Conservation (phyloP, 176 grass and related monocot genomes). For the Juncus inflexus region DNA sequence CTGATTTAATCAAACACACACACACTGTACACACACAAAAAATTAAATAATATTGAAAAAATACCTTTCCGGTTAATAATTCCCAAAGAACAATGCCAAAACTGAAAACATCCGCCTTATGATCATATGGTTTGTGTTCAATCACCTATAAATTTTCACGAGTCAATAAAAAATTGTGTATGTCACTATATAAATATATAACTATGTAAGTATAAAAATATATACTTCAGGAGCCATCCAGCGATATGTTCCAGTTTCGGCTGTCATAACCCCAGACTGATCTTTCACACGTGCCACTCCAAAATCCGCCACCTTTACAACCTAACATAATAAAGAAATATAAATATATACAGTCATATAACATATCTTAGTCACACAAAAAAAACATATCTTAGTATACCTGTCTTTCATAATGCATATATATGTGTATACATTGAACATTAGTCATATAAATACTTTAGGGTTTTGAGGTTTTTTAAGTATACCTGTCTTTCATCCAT, state of each 20-base stretch:
- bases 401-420: conserved; percentile 42
- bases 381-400: conserved; percentile 10
- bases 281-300: conserved; percentile 78
- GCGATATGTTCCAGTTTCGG: conserved; percentile 86
- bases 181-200: neutral
- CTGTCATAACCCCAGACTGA: conserved; percentile 83
- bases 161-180: neutral
- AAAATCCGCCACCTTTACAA: conserved; percentile 91
- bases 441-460: no score
- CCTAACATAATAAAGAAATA: conserved; percentile 33
- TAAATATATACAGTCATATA: neutral
- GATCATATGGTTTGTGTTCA: conserved; percentile 43
- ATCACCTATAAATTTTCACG: conserved; percentile 30
- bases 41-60: neutral
- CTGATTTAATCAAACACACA: neutral
- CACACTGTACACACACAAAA: neutral
- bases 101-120: conserved; percentile 44
- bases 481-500: conserved; percentile 76
- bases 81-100: conserved; percentile 45
- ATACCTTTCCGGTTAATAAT: conserved; percentile 29
- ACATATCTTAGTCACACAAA: neutral
- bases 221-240: conserved; percentile 88
- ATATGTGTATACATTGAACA: no score
- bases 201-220: neutral
- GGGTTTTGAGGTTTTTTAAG: no score